These are phyloP conservation scores for Trichosporon ovoides DNA, from an alignment of 1,284 basidiomycete genomes.

Conservation along the genomic window DNA sequence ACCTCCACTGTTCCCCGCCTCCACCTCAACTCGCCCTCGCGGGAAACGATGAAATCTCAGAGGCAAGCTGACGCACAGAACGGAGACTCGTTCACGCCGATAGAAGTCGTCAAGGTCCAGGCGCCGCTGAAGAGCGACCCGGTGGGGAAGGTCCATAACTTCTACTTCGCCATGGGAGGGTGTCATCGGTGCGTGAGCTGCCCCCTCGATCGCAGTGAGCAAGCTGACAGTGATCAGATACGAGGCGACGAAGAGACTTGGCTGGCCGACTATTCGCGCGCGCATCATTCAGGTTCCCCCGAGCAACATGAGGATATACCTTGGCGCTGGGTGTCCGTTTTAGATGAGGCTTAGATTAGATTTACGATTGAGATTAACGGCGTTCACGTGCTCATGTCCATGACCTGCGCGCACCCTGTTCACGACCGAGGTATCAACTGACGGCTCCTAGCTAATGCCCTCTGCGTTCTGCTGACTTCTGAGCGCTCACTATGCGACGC, in stretches of 20 bases:
- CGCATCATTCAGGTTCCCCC: slow-evolving; percentile 49
- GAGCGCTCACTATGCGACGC: no score
- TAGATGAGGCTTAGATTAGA: no score
- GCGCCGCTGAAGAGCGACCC: slow-evolving; percentile 36
- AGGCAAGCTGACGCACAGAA: slow-evolving; percentile 28
- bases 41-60: no score
- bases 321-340: slow-evolving; percentile 48
- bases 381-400: no score
- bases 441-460: no score
- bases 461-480: no score
- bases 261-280: slow-evolving; percentile 42
- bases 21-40: no score
- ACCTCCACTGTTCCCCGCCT: no score
- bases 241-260: slow-evolving; percentile 48
- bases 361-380: no score
- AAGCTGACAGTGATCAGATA: slow-evolving; percentile 26
- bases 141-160: slow-evolving; percentile 29
- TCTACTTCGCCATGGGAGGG: slow-evolving; percentile 49
- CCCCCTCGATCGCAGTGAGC: neutral
- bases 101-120: slow-evolving; percentile 47
- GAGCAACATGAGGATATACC: slow-evolving; percentile 42
- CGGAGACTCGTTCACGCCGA: slow-evolving; percentile 49
- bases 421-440: no score
- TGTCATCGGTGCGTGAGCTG: slow-evolving; percentile 40
- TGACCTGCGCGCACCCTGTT: no score